Base-by-base conservation (phyloP, 2,329 filamentous ascomycete species). In the Macrophomina phaseolina region DNA sequence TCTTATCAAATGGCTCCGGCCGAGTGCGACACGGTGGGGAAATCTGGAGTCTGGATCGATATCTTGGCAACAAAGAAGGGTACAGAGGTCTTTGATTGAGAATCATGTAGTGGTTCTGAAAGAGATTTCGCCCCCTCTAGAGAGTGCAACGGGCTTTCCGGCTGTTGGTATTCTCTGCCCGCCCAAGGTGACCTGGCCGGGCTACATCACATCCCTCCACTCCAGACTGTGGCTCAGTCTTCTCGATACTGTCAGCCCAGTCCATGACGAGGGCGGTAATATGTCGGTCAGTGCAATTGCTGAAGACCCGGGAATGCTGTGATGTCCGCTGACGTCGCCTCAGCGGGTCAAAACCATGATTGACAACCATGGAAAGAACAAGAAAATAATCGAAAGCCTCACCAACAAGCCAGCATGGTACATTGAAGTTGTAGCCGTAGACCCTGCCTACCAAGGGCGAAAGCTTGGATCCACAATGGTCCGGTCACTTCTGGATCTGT, bases 1-100 rank as follows among this genome's bases (percentile, higher is more conserved):
- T 12, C 49, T 52, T 30, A 52, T 52, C 9, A 30, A 32, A 52
- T 52, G 49, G 49, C 49, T 52, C 30, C 49, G 49, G 12, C 49
- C 49, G 5, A 34, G 23, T n/a, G 49, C 49, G 14, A 52, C 28
- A 32, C 49, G 30, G 30, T 52, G 49, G 49, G 23, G 28, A 8
- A n/a, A n/a, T 34, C 8, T 52, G 49, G 14, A 9, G 18, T 30
- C 28, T 34, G 12, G 7, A 12, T 34, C 49, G 5, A 34, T 52
- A 18, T 16, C 30, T 16, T 52, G 49, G 49, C 49, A 52, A 52
- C 49, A 52, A 11, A n/a, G 49, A 34, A 32, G 49, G 14, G 28
- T 52, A 12, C n/a, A 52, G 11, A 14, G 30, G 16, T 16, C 49
- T 1, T 52, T n/a, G 4, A 1, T 6, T 4, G 28, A 34, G n/a